Conservation (phyloP, 2,329 filamentous ascomycete species). For the Knoxdaviesia proteae region DNA sequence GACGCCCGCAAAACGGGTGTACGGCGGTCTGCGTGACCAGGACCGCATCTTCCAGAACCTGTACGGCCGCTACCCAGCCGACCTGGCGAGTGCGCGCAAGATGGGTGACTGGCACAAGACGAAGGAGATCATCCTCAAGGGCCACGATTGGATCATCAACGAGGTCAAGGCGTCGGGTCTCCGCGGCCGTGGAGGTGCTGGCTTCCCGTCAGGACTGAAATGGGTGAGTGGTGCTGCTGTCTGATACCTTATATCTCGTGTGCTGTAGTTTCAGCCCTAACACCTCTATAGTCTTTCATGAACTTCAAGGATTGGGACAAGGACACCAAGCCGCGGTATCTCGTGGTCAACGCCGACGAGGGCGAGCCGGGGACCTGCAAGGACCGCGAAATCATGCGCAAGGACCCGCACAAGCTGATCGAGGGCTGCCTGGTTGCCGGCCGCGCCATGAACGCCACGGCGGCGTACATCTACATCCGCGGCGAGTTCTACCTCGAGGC, state of each 20-base stretch:
- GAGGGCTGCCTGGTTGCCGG: slow-evolving; percentile 93
- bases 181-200: slow-evolving; percentile 86
- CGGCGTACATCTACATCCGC: slow-evolving; percentile 98
- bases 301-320: slow-evolving; percentile 99
- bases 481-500: slow-evolving; percentile 97
- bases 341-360: slow-evolving; percentile 97
- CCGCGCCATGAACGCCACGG: slow-evolving; percentile 95
- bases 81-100: slow-evolving; percentile 86
- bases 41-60: slow-evolving; percentile 99
- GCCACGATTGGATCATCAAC: slow-evolving; percentile 95
- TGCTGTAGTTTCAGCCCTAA: too few relatives aligned
- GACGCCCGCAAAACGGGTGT: slow-evolving; percentile 37
- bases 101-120: slow-evolving; percentile 99
- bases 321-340: slow-evolving; percentile 82
- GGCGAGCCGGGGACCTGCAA: slow-evolving; percentile 98
- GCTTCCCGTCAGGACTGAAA: slow-evolving; percentile 96
- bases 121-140: slow-evolving; percentile 89
- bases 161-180: slow-evolving; percentile 95
- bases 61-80: slow-evolving; percentile 78
- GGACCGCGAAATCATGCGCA: slow-evolving; percentile 99
- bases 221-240: slow-evolving; percentile 44
- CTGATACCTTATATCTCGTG: background rate
- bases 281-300: slow-evolving; percentile 67
- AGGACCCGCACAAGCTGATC: slow-evolving; percentile 96
- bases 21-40: slow-evolving; percentile 83